Evolutionary conservation across 257 asterid species (phyloP), one percentile per base, ranked within the genome.

Genomic region (Solanum clarkiae): DNA sequence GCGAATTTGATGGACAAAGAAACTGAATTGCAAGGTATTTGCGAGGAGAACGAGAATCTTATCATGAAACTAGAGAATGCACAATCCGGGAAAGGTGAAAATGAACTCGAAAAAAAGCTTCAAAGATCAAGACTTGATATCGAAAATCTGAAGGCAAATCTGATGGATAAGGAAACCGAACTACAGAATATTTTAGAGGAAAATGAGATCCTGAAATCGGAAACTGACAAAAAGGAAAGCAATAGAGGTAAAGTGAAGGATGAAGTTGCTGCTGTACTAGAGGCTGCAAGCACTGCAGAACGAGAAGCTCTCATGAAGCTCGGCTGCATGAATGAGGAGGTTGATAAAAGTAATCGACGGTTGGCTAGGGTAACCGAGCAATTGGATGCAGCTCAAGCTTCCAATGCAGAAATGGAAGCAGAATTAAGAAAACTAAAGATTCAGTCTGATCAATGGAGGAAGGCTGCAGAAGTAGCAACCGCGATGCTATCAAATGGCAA

Each of bases 371-470:
- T 89, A 83, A 83, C 90, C 0, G 98, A 95, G 91, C 95, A 93
- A 65, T 44, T 96, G 63, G 98, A 95, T 85, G 92, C 94, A 9
- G 93, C 92, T 8, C 96, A 94, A 86, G 89, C 91, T 32, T 89
- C 92, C 8, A 95, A 93, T 53, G 88, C 92, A 4, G 99, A 94
- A 87, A 91, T 95, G 95, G 99, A 95, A 87, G 91, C 90, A 0
- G 99, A 94, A 86, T 51, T 95, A 26, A 92, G 97, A 90, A 90
- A 89, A 94, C 88, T 95, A 32, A 94, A 91, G 74, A 97, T 97
- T 88, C 99, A 97, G 87, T 91, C 97, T 2, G 95, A 95, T n/a
- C 99, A 97, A 88, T 97, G 99, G 99, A 91, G 98, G 88, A 96
- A 96, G 87, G 99, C 99, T 8, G 99, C 99, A 0, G 99, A 96